Conservation (phyloP, 805 yeast species). For the Saccharomyces kudriavzevii region DNA sequence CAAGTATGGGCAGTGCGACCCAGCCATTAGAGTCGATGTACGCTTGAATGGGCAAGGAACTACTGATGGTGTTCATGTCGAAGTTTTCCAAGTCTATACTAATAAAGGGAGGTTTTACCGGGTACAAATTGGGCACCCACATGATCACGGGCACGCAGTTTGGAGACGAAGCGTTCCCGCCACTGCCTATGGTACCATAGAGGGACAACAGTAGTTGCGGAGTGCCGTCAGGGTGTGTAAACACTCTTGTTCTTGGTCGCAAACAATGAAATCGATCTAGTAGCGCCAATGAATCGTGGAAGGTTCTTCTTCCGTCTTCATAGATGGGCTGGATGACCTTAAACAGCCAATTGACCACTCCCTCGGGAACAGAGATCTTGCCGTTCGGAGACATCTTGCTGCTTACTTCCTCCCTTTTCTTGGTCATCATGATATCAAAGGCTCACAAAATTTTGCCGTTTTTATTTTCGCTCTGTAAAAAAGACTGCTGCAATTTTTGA, state of each 20-base stretch:
- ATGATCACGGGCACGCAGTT: constrained; percentile 53
- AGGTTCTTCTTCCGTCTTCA: constrained; percentile 45
- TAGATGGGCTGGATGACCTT: constrained; percentile 48
- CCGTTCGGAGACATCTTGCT: background rate
- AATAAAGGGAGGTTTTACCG: constrained; percentile 57
- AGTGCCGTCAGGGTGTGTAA: constrained; percentile 49
- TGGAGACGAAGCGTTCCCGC: background rate
- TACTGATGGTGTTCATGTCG: constrained; percentile 36
- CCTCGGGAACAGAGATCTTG: constrained; percentile 3
- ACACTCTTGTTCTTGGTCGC: constrained; percentile 61
- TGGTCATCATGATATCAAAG: background rate
- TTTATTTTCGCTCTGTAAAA: background rate
- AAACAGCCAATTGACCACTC: constrained; percentile 49
- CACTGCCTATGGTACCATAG: constrained; percentile 37
- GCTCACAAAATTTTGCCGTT: background rate
- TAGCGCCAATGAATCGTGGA: constrained; percentile 47
- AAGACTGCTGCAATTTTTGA: background rate
- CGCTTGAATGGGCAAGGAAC: constrained; percentile 41
- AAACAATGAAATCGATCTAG: constrained; percentile 48
- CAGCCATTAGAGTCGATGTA: constrained; percentile 64
- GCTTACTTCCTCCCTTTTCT: background rate
- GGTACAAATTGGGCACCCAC: constrained; percentile 74
- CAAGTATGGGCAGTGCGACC: constrained; percentile 58
- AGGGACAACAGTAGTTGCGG: constrained; percentile 55
- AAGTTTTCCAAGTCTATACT: constrained; percentile 46